phyloP scores from a whole-genome alignment of 2,329 filamentous ascomycete genomes.

The Clonostachys solani region DNA sequence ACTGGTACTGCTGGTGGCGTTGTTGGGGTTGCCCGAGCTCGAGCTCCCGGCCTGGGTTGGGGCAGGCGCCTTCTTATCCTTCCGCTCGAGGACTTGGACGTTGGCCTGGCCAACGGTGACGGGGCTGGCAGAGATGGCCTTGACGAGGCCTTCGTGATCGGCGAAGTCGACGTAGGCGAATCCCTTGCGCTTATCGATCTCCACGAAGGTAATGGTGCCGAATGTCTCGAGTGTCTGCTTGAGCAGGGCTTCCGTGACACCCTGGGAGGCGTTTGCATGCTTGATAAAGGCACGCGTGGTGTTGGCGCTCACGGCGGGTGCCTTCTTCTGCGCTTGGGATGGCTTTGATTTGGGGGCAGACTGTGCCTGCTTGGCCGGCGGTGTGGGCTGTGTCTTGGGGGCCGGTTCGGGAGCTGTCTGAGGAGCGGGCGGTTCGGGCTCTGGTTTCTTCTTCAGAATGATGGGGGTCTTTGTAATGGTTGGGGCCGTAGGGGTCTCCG shows the following conservation, averaged over 20 bases:
- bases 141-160: slow-evolving; percentile 65
- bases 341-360: slow-evolving; percentile 22
- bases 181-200: slow-evolving; percentile 92
- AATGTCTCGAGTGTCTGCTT: slow-evolving; percentile 70
- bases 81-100: slow-evolving; percentile 82
- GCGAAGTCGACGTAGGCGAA: slow-evolving; percentile 92
- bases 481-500: slow-evolving; percentile 13
- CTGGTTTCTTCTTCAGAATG: slow-evolving; percentile 36
- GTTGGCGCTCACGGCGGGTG: slow-evolving; percentile 23
- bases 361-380: slow-evolving; percentile 17
- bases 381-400: slow-evolving; percentile 5
- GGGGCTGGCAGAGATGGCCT: slow-evolving; percentile 78
- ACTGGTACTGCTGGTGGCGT: neutral
- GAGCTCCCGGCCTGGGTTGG: slow-evolving; percentile 1
- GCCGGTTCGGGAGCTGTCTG: neutral
- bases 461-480: slow-evolving; percentile 22
- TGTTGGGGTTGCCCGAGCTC: slow-evolving; percentile 1
- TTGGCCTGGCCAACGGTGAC: slow-evolving; percentile 79
- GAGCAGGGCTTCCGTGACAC: slow-evolving; percentile 79
- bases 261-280: slow-evolving; percentile 83
- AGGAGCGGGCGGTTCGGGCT: slow-evolving; percentile 6
- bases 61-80: slow-evolving; percentile 47
- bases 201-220: slow-evolving; percentile 72
- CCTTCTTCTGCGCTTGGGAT: slow-evolving; percentile 23
- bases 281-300: slow-evolving; percentile 72